Percentiles rank a stretch among this genome's conserved stretches.
phyloP scores from a whole-genome alignment of 129 eudicot genomes.

The Escallonia herrerae region DNA sequence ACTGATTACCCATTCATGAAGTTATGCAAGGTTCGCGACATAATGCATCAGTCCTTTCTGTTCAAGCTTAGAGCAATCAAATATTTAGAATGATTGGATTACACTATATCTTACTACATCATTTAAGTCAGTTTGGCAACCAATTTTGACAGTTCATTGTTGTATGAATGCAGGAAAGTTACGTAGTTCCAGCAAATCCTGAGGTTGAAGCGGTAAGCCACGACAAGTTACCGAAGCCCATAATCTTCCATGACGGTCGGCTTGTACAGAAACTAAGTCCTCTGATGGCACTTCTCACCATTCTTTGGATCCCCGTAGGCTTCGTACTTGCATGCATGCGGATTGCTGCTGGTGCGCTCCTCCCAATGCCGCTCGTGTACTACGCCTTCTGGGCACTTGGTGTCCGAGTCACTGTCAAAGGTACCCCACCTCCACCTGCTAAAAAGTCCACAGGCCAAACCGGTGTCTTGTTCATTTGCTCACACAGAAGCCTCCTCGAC shows the following conservation, averaged over 20 bases:
- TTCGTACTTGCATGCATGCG: constrained; percentile 55
- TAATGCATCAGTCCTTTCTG: not conserved
- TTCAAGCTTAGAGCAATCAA: not conserved
- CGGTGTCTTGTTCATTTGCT: constrained; percentile 58
- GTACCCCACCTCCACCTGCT: constrained; percentile 56
- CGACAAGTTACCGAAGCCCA: constrained; percentile 62
- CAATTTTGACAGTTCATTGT: not conserved
- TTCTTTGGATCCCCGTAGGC: constrained; percentile 64
- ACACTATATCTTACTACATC: too few species aligned
- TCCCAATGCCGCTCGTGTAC: constrained; percentile 59
- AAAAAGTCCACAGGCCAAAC: constrained; percentile 46
- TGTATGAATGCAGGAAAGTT: constrained; percentile 40
- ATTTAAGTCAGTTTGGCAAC: not conserved
- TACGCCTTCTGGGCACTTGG: constrained; percentile 62
- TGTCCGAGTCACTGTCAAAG: constrained; percentile 55
- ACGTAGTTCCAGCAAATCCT: constrained; percentile 41
- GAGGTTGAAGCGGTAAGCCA: constrained; percentile 36
- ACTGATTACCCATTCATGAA: constrained; percentile 64
- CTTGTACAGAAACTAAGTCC: constrained; percentile 58
- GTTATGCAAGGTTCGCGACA: constrained; percentile 48
- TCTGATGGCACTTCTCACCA: constrained; percentile 43
- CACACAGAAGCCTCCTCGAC: constrained; percentile 67
- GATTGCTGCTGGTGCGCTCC: constrained; percentile 55
- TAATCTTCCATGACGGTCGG: constrained; percentile 66
- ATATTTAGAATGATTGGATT: too few species aligned